Percentiles rank a stretch among this genome's conserved stretches.
Conservation (phyloP, 805 yeast genomes). For the Kluyveromyces aestuarii region DNA sequence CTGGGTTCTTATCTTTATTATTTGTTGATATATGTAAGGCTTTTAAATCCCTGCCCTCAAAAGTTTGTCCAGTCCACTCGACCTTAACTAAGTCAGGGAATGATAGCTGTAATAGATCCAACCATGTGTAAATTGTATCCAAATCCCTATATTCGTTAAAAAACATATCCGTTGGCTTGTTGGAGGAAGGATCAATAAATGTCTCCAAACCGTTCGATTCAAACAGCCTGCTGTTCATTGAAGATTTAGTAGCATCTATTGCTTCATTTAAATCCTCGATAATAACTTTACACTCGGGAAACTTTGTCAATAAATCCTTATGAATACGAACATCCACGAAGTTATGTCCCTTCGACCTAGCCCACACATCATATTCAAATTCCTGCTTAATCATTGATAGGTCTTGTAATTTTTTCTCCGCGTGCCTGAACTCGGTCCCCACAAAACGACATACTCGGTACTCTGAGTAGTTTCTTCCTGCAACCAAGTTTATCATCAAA, state of each 20-base stretch:
- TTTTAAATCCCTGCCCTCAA: conserved; percentile 61
- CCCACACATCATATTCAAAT: conserved; percentile 39
- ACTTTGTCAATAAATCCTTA: conserved; percentile 4
- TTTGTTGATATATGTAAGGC: conserved; percentile 56
- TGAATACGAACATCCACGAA: conserved; percentile 40
- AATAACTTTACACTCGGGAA: conserved; percentile 31
- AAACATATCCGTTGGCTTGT: conserved; percentile 40
- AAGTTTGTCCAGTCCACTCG: conserved; percentile 66
- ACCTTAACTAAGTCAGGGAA: conserved; percentile 56
- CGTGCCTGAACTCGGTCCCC: conserved; percentile 5
- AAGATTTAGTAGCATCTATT: conserved; percentile 47
- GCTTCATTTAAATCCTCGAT: conserved; percentile 50
- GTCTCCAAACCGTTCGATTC: conserved; percentile 2
- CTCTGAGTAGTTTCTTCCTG: conserved; percentile 10
- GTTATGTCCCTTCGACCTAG: conserved; percentile 23
- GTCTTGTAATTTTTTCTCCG: conserved; percentile 8
- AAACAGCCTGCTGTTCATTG: background rate
- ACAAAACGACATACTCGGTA: conserved; percentile 19
- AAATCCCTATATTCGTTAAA: conserved; percentile 63
- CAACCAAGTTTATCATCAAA: background rate
- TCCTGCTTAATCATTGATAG: conserved; percentile 3
- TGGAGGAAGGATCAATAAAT: conserved; percentile 6
- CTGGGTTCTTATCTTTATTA: conserved; percentile 29
- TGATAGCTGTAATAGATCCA: conserved; percentile 47
- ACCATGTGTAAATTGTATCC: conserved; percentile 64